A percentile compares a stretch with the other conserved stretches of the same genome.
Evolutionary conservation across 108 stramenopile genomes (phyloP).

Genomic region (Conticribra guillardii): DNA sequence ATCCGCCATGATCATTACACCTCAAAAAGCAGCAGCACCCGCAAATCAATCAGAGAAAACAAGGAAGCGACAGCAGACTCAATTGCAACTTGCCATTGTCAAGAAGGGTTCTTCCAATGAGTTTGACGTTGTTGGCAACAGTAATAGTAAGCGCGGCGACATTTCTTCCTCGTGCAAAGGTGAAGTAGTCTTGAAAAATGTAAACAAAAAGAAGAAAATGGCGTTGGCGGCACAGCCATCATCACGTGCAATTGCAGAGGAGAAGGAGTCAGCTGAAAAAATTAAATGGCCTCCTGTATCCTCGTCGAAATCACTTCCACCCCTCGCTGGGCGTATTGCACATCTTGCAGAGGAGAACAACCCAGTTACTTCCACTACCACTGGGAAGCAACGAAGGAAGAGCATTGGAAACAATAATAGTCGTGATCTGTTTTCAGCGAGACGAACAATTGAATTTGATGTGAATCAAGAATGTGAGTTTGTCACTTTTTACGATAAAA

Average conservation of each 20-base stretch:
- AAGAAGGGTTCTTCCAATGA: too few relatives aligned
- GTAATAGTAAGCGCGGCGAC: not conserved
- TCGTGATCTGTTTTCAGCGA: not conserved
- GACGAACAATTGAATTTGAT: constrained; percentile 39
- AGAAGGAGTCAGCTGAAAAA: too few relatives aligned
- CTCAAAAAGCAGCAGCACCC: constrained; percentile 13
- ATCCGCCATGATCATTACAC: constrained; percentile 8
- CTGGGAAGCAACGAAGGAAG: too few relatives aligned
- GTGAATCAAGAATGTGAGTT: constrained; percentile 48
- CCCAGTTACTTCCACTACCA: not conserved
- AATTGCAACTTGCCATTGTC: not conserved
- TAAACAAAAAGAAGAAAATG: not conserved
- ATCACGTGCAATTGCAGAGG: too few relatives aligned
- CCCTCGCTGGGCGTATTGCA: constrained; percentile 18
- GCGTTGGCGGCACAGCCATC: not conserved
- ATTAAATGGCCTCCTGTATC: constrained; percentile 38
- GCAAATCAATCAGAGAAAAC: not conserved
- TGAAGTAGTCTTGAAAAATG: not conserved
- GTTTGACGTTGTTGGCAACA: not conserved
- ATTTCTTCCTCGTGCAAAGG: not conserved
- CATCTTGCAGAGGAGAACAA: constrained; percentile 12
- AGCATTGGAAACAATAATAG: not conserved
- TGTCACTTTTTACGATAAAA: not conserved
- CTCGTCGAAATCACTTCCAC: constrained; percentile 28
- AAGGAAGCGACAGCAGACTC: constrained; percentile 6